phyloP scores from a whole-genome alignment of 1,284 basidiomycete species.

The Schizophyllum commune region DNA sequence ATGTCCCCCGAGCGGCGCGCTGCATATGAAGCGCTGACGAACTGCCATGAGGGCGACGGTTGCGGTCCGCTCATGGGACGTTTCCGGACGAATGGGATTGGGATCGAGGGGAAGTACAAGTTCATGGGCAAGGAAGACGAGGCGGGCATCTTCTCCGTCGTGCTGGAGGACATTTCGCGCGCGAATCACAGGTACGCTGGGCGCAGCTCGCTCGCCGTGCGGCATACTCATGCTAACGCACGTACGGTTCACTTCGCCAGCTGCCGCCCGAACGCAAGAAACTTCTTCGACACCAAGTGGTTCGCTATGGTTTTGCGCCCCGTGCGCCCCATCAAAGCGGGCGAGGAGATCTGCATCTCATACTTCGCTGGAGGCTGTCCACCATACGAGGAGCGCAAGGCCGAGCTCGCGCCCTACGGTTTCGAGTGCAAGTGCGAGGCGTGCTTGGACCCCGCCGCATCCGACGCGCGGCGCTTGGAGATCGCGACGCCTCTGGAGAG shows the following conservation, averaged over 20 bases:
- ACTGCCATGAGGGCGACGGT: slow-evolving; percentile 10
- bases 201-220: neutral
- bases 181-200: slow-evolving; percentile 19
- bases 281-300: slow-evolving; percentile 15
- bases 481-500: neutral
- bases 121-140: slow-evolving; percentile 3
- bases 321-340: slow-evolving; percentile 15
- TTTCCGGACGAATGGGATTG: slow-evolving; percentile 10
- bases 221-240: neutral
- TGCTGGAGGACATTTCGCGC: slow-evolving; percentile 17
- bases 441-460: slow-evolving; percentile 1
- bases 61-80: slow-evolving; percentile 6
- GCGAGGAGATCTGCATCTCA: slow-evolving; percentile 18
- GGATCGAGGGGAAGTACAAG: slow-evolving; percentile 5
- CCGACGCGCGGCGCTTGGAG: neutral
- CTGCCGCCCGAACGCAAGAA: slow-evolving; percentile 17
- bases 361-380: neutral
- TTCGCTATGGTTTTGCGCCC: slow-evolving; percentile 19
- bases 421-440: slow-evolving; percentile 6
- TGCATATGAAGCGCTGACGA: slow-evolving; percentile 9
- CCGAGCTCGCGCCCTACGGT: slow-evolving; percentile 4
- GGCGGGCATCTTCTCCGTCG: slow-evolving; percentile 13
- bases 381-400: neutral
- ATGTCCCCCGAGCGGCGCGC: slow-evolving; percentile 6
- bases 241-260: neutral